These are phyloP conservation scores for Acacia confusa DNA, from an alignment of 306 rosid genomes.

Conservation along the genomic window DNA sequence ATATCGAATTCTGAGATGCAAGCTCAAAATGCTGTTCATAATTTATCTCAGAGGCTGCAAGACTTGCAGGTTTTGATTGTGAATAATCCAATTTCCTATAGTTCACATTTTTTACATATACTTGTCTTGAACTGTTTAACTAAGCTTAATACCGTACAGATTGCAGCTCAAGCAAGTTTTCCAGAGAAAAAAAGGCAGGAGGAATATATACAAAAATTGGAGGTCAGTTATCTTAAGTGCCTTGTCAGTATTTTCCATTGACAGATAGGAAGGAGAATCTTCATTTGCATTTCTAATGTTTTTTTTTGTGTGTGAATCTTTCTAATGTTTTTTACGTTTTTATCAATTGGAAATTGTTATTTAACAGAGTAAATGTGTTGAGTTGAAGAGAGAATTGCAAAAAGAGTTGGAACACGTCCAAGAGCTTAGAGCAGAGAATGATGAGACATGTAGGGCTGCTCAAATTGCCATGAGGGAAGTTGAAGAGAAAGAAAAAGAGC, in stretches of 20 bases:
- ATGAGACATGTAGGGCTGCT: slow-evolving; percentile 19
- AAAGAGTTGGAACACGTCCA: slow-evolving; percentile 16
- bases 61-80: slow-evolving; percentile 33
- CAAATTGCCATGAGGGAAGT: slow-evolving; percentile 26
- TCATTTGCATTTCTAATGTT: background rate
- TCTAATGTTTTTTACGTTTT: too few species aligned
- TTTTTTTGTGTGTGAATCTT: background rate
- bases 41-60: slow-evolving; percentile 30
- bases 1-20: slow-evolving; percentile 32
- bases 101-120: background rate
- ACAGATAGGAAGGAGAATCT: background rate
- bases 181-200: slow-evolving; percentile 31
- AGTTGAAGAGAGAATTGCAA: slow-evolving; percentile 30
- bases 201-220: slow-evolving; percentile 29
- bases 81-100: background rate
- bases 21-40: slow-evolving; percentile 20
- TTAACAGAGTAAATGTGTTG: slow-evolving; percentile 21
- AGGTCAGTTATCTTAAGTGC: slow-evolving; percentile 26
- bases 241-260: background rate
- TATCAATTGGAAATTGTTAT: background rate
- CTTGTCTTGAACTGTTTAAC: background rate
- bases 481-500: slow-evolving; percentile 27
- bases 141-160: slow-evolving; percentile 13
- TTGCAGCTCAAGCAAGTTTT: slow-evolving; percentile 20
- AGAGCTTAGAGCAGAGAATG: slow-evolving; percentile 16